Percentiles rank a stretch among this genome's conserved stretches.
Conservation (phyloP, 495 filamentous ascomycete genomes). For the Penicillium simplicissimum region DNA sequence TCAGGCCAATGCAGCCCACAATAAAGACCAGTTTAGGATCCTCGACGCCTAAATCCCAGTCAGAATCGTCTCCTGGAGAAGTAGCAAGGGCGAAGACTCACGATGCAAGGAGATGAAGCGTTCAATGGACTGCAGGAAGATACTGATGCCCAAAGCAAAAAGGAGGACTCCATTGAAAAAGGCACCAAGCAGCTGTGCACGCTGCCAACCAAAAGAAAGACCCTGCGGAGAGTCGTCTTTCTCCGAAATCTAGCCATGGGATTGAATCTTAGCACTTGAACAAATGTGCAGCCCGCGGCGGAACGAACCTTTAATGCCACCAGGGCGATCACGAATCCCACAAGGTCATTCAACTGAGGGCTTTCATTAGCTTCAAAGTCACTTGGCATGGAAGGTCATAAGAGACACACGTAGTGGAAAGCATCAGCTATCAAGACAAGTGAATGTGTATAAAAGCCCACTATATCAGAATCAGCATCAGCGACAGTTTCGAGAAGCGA, state of each 20-base stretch:
- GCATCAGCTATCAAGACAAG: constrained; percentile 90
- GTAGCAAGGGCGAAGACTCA: constrained; percentile 2
- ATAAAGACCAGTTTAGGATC: constrained; percentile 66
- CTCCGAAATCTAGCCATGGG: constrained; percentile 15
- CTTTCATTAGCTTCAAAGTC: not conserved
- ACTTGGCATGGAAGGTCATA: not conserved
- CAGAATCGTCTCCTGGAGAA: constrained; percentile 13
- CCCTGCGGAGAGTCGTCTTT: constrained; percentile 27
- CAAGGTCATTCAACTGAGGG: constrained; percentile 79
- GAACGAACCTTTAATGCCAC: constrained; percentile 73
- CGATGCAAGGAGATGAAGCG: constrained; percentile 56
- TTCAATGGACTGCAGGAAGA: constrained; percentile 80
- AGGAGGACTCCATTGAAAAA: constrained; percentile 88
- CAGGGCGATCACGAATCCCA: constrained; percentile 82
- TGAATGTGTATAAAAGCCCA: constrained; percentile 79
- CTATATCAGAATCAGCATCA: constrained; percentile 30
- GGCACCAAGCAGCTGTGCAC: constrained; percentile 81
- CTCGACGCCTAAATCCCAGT: constrained; percentile 15
- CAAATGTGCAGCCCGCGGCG: not conserved
- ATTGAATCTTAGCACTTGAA: not conserved
- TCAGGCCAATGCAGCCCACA: constrained; percentile 75
- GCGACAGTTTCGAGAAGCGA: not conserved
- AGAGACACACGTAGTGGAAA: constrained; percentile 77
- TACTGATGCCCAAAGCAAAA: constrained; percentile 80
- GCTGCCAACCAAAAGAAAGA: constrained; percentile 63